Percentiles rank a stretch among this genome's conserved stretches.
Evolutionary conservation across 2,329 filamentous ascomycete genomes (phyloP).

Genomic region (Boeremia lycopersici): DNA sequence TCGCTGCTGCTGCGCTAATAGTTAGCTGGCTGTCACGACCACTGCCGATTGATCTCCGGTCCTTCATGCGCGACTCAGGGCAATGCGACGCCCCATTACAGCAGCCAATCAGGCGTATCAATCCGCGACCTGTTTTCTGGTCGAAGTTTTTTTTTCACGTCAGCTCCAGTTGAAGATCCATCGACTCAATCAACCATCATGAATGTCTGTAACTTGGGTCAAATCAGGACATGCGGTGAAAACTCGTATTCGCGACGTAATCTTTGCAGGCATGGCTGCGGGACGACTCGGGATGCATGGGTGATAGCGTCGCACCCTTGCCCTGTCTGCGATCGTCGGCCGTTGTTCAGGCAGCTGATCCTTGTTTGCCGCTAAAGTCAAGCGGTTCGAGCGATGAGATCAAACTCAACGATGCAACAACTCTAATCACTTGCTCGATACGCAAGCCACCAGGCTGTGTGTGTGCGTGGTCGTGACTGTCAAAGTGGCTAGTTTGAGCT

Average conservation of each 20-base stretch:
- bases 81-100: not conserved
- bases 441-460: conserved; percentile 1
- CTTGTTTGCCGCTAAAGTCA: conserved; percentile 39
- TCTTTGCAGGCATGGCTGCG: conserved; percentile 27
- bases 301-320: conserved; percentile 36
- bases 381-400: conserved; percentile 20
- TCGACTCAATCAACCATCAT: not conserved
- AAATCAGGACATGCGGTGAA: conserved; percentile 20
- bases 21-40: conserved; percentile 13
- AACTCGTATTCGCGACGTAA: conserved; percentile 21
- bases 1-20: conserved; percentile 16
- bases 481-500: not conserved
- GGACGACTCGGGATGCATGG: conserved; percentile 43
- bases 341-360: conserved; percentile 36
- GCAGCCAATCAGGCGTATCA: not conserved
- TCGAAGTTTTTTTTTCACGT: not conserved
- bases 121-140: not conserved
- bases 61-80: conserved; percentile 11
- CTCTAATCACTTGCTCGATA: not conserved
- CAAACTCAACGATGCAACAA: conserved; percentile 12
- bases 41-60: conserved; percentile 21
- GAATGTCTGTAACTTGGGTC: conserved; percentile 18
- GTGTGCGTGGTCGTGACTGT: conserved; percentile 8
- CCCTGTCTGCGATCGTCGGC: conserved; percentile 40
- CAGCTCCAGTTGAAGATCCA: not conserved